Evolutionary conservation across 129 eudicot genomes (phyloP).

Genomic region (Saussurea involucrata): DNA sequence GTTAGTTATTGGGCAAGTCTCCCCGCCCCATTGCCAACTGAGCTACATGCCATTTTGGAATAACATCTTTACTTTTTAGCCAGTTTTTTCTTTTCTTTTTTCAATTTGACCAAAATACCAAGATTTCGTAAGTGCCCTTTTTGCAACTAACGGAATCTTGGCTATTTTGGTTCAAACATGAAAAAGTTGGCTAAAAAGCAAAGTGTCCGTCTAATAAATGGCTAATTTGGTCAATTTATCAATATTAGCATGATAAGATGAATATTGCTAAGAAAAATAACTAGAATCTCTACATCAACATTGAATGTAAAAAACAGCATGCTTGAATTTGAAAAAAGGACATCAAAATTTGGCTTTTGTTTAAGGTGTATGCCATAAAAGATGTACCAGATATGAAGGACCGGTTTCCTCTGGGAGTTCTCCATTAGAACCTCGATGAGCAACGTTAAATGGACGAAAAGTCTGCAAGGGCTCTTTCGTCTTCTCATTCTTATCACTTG

Average conservation of each 20-base stretch:
- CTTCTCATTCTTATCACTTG: slow-evolving; percentile 57
- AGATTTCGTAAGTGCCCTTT: too few relatives aligned
- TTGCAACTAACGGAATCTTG: too few relatives aligned
- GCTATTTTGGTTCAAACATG: background rate
- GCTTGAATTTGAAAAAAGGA: background rate
- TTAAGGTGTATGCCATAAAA: background rate
- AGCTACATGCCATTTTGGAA: too few relatives aligned
- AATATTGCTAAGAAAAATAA: background rate
- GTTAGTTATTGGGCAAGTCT: too few relatives aligned
- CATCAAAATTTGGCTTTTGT: background rate
- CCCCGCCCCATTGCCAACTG: too few relatives aligned
- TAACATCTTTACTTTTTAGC: too few relatives aligned
- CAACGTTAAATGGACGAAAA: slow-evolving; percentile 84
- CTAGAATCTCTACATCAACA: background rate
- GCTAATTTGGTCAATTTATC: background rate
- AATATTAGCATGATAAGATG: background rate
- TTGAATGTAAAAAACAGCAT: background rate
- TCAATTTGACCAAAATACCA: too few relatives aligned
- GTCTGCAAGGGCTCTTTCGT: slow-evolving; percentile 72
- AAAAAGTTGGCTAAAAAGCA: background rate
- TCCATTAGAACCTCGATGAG: slow-evolving; percentile 97
- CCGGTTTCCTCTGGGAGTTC: slow-evolving; percentile 91
- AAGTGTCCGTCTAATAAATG: background rate
- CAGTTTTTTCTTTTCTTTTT: too few relatives aligned
- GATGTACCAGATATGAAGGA: slow-evolving; percentile 77